Percentiles rank a stretch among this genome's conserved stretches.
Conservation (phyloP, 2,329 filamentous ascomycete species). For the Monosporascus sp. region DNA sequence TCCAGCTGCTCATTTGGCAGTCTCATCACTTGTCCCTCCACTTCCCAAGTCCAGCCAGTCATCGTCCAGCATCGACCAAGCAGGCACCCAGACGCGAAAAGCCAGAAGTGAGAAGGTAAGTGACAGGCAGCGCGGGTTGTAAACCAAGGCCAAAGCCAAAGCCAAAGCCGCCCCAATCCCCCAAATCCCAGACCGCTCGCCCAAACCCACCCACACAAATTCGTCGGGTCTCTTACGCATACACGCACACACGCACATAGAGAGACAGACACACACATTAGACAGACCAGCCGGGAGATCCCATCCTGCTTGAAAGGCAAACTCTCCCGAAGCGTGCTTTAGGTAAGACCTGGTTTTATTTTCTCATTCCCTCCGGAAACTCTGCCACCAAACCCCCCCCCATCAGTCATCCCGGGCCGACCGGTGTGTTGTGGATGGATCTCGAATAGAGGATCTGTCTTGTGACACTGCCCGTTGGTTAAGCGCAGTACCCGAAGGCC, state of each 20-base stretch:
- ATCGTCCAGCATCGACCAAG: not conserved
- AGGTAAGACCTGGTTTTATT: constrained; percentile 29
- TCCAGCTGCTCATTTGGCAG: not conserved
- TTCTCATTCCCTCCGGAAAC: constrained; percentile 13
- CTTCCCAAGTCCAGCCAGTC: not conserved
- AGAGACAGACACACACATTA: constrained; percentile 8
- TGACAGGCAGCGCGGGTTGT: not conserved
- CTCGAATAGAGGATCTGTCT: not conserved
- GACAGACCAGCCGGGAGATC: constrained; percentile 4
- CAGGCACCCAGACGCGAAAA: not conserved
- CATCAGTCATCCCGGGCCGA: constrained; percentile 21
- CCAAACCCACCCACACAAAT: not conserved
- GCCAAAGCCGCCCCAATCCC: not conserved
- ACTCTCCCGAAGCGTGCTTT: constrained; percentile 18
- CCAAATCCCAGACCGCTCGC: not conserved
- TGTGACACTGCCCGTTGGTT: not conserved
- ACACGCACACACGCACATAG: not conserved
- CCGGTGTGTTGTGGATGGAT: constrained; percentile 17
- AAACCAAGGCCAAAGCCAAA: not conserved
- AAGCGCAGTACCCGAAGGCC: not conserved
- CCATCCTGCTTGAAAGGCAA: constrained; percentile 8
- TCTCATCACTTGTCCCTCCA: not conserved
- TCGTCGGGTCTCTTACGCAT: not conserved
- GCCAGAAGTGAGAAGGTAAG: not conserved
- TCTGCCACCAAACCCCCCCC: constrained; percentile 11